These are phyloP conservation scores for Tetradesmus obliquus DNA, from an alignment of 139 green algal genomes.

Conservation along the genomic window DNA sequence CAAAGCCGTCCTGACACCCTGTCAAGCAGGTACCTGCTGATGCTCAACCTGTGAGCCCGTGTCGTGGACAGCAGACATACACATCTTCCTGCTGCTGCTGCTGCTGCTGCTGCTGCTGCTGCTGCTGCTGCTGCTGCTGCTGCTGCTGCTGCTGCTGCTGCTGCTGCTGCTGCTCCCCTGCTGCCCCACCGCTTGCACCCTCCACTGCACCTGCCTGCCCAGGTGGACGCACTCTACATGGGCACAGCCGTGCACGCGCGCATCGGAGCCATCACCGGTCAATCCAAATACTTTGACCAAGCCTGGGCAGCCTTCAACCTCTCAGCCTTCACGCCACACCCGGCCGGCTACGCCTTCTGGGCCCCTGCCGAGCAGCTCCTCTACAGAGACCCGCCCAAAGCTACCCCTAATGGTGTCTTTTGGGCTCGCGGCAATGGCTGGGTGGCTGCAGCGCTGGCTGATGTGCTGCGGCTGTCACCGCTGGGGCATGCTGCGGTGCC, in stretches of 20 bases:
- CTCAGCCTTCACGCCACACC: not conserved
- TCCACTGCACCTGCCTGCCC: too few relatives aligned
- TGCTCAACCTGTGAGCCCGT: too few relatives aligned
- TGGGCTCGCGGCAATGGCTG: constrained; percentile 20
- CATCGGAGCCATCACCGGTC: constrained; percentile 2
- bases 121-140: not conserved
- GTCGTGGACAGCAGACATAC: too few relatives aligned
- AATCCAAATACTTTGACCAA: constrained; percentile 14
- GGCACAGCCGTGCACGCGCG: not conserved
- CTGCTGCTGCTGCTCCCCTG: not conserved
- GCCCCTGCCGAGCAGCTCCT: not conserved
- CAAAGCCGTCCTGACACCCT: too few relatives aligned
- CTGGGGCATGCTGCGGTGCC: not conserved
- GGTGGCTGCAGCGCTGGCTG: not conserved
- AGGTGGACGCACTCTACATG: constrained; percentile 5
- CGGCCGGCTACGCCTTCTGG: constrained; percentile 21
- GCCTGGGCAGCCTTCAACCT: not conserved
- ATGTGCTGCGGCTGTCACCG: not conserved
- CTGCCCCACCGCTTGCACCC: not conserved
- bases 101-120: not conserved
- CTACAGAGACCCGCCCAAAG: constrained; percentile 25
- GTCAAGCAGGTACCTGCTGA: too few relatives aligned
- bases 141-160: not conserved
- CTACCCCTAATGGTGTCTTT: not conserved
- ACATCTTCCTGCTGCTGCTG: too few relatives aligned